Evolutionary conservation across 2,329 filamentous ascomycete genomes (phyloP).

Genomic region (Verticillium albo-atrum): DNA sequence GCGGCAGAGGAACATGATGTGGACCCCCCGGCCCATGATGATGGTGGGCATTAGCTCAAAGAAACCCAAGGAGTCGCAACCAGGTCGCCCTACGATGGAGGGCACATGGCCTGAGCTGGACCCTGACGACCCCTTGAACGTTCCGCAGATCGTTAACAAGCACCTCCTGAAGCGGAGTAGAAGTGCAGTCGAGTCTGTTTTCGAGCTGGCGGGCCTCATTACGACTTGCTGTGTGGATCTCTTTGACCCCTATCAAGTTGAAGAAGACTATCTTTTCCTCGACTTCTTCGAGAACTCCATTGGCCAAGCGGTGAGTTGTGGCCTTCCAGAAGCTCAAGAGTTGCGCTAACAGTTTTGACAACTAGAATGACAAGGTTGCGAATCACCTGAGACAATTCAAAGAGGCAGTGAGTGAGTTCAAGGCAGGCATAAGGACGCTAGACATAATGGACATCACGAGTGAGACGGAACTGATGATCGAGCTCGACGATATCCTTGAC

Average conservation of each 20-base stretch:
- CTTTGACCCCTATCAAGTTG: conserved; percentile 5
- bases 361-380: background rate
- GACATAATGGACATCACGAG: conserved; percentile 11
- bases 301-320: conserved; percentile 1
- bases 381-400: background rate
- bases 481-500: conserved; percentile 7
- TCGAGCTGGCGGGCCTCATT: conserved; percentile 5
- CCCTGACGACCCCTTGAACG: conserved; percentile 21
- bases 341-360: conserved; percentile 2
- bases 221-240: conserved; percentile 7
- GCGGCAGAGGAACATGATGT: background rate
- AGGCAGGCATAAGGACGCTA: conserved; percentile 20
- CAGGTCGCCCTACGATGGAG: conserved; percentile 18
- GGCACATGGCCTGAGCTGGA: background rate
- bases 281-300: conserved; percentile 9
- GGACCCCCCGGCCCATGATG: background rate
- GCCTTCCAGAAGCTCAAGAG: conserved; percentile 6
- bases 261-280: conserved; percentile 2
- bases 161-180: background rate
- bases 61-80: conserved; percentile 21
- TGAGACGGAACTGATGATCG: conserved; percentile 6
- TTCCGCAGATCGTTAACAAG: conserved; percentile 28
- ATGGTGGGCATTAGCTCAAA: conserved; percentile 15
- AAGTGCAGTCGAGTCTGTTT: conserved; percentile 3
- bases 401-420: conserved; percentile 6